phyloP scores from a whole-genome alignment of 148 eudicot genomes.

The Fagopyrum esculentum region DNA sequence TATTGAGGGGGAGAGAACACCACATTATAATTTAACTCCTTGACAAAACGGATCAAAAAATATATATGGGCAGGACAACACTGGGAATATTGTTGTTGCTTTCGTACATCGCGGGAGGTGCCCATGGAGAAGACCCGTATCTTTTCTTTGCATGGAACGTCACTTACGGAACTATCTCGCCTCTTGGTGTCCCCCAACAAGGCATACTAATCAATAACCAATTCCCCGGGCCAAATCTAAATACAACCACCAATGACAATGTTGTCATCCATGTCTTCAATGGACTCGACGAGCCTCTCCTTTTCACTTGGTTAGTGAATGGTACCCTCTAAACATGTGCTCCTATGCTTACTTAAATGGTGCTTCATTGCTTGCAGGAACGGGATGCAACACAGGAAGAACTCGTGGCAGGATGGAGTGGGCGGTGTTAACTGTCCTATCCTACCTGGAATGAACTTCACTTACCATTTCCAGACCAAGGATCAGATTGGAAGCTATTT shows the following conservation, averaged over 20 bases:
- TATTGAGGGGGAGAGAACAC: not conserved
- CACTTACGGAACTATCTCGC: slow-evolving; percentile 21
- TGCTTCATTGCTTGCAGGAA: slow-evolving; percentile 1
- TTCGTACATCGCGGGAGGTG: not conserved
- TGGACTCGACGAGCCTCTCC: slow-evolving; percentile 25
- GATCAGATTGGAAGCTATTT: slow-evolving; percentile 31
- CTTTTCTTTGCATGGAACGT: slow-evolving; percentile 22
- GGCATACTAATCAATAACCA: slow-evolving; percentile 27
- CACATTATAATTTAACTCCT: not conserved
- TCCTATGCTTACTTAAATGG: not conserved
- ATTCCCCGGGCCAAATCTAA: slow-evolving; percentile 24
- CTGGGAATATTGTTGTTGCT: not conserved
- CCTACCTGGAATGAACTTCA: slow-evolving; percentile 23
- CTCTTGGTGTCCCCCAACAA: slow-evolving; percentile 20
- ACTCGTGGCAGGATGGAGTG: slow-evolving; percentile 30
- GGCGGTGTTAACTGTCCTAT: slow-evolving; percentile 30
- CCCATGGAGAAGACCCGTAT: slow-evolving; percentile 22
- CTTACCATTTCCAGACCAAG: slow-evolving; percentile 25
- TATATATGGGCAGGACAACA: not conserved
- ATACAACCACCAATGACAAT: slow-evolving; percentile 24
- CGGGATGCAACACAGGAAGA: slow-evolving; percentile 30
- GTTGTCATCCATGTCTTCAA: slow-evolving; percentile 21
- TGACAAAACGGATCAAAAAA: not conserved
- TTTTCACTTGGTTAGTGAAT: slow-evolving; percentile 17
- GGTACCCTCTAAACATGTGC: not conserved